Evolutionary conservation across 148 eudicot genomes (phyloP), one percentile per base, ranked within the genome.

Genomic region (Heliosperma pusillum): DNA sequence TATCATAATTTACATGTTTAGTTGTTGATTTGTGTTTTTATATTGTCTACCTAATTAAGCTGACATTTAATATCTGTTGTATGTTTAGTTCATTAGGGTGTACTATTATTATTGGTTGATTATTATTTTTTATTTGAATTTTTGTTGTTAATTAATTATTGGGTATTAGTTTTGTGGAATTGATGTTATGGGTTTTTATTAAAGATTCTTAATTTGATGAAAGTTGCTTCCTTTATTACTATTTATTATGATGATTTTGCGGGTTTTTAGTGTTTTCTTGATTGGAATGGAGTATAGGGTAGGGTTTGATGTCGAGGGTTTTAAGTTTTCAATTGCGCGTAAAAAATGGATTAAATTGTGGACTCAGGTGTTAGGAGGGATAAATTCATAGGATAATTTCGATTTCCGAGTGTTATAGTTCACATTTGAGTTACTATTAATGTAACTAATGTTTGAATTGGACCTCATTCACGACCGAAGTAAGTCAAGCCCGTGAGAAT

Each of bases 211-310:
- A 65, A 11, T 65, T 33, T 65, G 21, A 30, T 17, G 45, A 16
- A 65, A 33, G 44, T 65, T 65, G 33, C 42, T 29, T 65, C 69
- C 44, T 65, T 65, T 65, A 17, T 19, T 65, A 30, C 45, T 65
- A 33, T 33, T 65, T 65, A 21, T 27, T 61, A 21, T 16, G 68
- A 29, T 15, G 68, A 65, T 17, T 30, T 6, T 65, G 2, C 9
- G 12, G 16, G 36, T 19, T 65, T 61, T 33, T 30, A 33, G 45
- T 15, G 19, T 24, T 44, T 45, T 68, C 30, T 12, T 69, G 56
- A 19, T 67, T 47, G 30, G 50, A 68, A 10, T 44, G 7, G 55
- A 45, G 42, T 36, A 10, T 1, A 36, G 47, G 21, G 45, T 30
- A 5, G 42, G 56, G 71, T 44, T 69, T 69, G 27, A 44, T 44